phyloP scores from a whole-genome alignment of 139 green algal species.

The Yamagishiella unicocca region DNA sequence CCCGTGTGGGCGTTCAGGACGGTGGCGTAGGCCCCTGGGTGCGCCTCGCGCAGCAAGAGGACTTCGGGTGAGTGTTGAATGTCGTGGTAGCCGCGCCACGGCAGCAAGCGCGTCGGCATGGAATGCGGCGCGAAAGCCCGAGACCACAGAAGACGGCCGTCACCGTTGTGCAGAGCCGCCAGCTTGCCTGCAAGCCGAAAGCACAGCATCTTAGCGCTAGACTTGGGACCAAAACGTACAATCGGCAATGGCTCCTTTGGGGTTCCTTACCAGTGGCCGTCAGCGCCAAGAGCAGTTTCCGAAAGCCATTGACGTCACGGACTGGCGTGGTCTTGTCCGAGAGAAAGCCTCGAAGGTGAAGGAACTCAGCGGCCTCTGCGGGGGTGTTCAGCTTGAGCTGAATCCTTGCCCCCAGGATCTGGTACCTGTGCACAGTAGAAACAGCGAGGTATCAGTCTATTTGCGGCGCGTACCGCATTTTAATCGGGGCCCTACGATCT shows the following conservation, averaged over 20 bases:
- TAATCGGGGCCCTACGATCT: no score
- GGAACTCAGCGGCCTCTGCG: conserved; percentile 47
- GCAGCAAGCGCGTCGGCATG: conserved; percentile 46
- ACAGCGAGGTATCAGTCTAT: no score
- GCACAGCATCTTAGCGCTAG: no score
- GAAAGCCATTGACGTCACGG: conserved; percentile 85
- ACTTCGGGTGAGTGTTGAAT: conserved; percentile 69
- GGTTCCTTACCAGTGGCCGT: conserved; percentile 44
- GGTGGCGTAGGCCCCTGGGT: not conserved
- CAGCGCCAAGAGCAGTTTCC: conserved; percentile 80
- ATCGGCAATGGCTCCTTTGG: no score
- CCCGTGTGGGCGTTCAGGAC: conserved; percentile 76
- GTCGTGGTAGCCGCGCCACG: conserved; percentile 79
- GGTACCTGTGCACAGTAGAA: conserved; percentile 17
- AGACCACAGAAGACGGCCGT: conserved; percentile 88
- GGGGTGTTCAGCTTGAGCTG: conserved; percentile 45
- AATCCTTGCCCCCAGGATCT: conserved; percentile 70
- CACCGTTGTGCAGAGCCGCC: conserved; percentile 89
- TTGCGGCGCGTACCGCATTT: no score
- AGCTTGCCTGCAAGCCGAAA: conserved; percentile 84
- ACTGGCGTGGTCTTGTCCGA: conserved; percentile 61
- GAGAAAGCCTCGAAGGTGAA: conserved; percentile 35
- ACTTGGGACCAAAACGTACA: no score
- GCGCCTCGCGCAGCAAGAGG: conserved; percentile 50
- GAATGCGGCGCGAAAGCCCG: not conserved